Evolutionary conservation across 441 rosid species (phyloP), one percentile per base, ranked within the genome.

Genomic region (Flueggea neowawraea): DNA sequence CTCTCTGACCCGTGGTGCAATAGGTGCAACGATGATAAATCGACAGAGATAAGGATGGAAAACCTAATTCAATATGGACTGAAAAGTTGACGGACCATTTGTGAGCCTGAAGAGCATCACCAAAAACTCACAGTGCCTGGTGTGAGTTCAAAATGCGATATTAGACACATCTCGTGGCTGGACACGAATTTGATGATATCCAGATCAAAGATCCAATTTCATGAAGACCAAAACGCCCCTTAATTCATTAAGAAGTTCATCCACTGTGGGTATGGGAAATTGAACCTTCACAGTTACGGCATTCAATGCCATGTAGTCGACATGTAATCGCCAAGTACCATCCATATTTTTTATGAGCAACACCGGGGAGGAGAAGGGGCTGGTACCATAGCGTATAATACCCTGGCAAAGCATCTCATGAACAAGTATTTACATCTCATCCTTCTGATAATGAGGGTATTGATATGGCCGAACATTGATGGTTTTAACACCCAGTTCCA

Each of bases 291-390:
- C 52, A 2, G 52, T 58, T 6, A 47, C 12, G 3, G 15, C 14
- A 11, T 58, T 58, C 3, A 58, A 16, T 0, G 50, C 51, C 12
- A 5, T 4, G 16, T 58, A 58, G 41, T 58, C 62, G 7, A 58
- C 62, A n/a, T 52, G 44, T 3, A 58, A 41, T 16, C 32, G 17
- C 62, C 62, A 58, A 4, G 22, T 13, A 3, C 62, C 62, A 43
- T 58, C 62, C 10, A 13, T n/a, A 6, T 58, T 58, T 33, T 58
- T 58, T 2, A 58, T 31, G 13, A 58, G 17, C 33, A 58, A 12
- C 3, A 58, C 52, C 13, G 62, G 62, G 15, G 14, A n/a, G n/a
- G n/a, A n/a, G n/a, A n/a, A n/a, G n/a, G n/a, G n/a, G n/a, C n/a
- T n/a, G n/a, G n/a, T n/a, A 14, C 62, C 16, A 5, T 2, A 10